These are phyloP conservation scores for Irpex rosettiformis DNA, from an alignment of 1,284 basidiomycete species.

Conservation along the genomic window DNA sequence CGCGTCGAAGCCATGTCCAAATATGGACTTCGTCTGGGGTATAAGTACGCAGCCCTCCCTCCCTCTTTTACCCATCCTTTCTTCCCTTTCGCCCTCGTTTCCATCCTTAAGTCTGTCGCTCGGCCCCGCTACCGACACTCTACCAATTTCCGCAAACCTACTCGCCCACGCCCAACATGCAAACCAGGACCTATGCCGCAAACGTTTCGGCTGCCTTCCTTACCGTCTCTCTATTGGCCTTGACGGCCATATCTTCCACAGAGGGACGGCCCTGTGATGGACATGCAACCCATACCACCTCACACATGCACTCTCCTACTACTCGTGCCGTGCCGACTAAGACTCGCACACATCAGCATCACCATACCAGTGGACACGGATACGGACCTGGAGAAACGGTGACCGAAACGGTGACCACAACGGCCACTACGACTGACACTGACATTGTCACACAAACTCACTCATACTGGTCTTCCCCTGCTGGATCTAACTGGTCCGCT, in stretches of 20 bases:
- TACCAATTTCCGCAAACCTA: neutral
- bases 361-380: neutral
- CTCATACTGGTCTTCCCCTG: neutral
- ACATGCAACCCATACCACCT: neutral
- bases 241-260: neutral
- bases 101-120: neutral
- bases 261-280: neutral
- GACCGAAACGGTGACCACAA: constrained; percentile 1
- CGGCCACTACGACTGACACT: neutral
- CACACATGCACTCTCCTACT: neutral
- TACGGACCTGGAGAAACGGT: neutral
- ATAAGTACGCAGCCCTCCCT: neutral
- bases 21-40: neutral
- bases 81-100: neutral
- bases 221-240: neutral
- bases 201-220: neutral
- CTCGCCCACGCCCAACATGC: too few relatives aligned
- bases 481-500: neutral
- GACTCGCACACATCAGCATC: constrained; percentile 2
- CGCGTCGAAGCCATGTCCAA: neutral
- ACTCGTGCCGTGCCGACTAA: neutral
- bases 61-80: neutral
- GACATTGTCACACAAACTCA: neutral
- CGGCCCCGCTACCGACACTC: neutral
- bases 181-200: neutral